Percentiles rank a stretch among this genome's conserved stretches.
Evolutionary conservation across 75 land plant species (phyloP).

Genomic region (Selaginella moellendorffii): DNA sequence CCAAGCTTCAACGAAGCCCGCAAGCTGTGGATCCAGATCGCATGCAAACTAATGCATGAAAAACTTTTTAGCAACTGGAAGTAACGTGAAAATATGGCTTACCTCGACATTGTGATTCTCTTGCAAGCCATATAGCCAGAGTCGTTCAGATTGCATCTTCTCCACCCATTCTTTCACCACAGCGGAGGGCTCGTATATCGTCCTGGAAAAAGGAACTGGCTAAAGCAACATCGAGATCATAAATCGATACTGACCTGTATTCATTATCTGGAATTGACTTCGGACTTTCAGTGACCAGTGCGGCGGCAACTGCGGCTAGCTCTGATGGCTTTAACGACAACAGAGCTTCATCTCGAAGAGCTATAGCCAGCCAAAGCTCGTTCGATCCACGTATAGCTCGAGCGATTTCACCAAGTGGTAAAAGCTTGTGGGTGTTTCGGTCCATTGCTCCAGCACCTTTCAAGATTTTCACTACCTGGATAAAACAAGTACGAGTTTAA

Average conservation of each 20-base stretch:
- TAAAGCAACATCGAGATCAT: not conserved
- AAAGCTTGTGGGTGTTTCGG: constrained; percentile 46
- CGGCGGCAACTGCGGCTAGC: constrained; percentile 84
- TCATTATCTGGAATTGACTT: too few relatives aligned
- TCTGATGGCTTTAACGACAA: constrained; percentile 57
- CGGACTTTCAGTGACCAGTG: constrained; percentile 85
- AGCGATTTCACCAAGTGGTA: constrained; percentile 81
- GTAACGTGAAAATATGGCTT: too few relatives aligned
- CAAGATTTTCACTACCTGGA: constrained; percentile 78
- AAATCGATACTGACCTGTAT: too few relatives aligned
- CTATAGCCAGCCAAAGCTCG: constrained; percentile 93
- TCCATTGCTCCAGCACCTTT: constrained; percentile 65
- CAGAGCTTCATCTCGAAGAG: constrained; percentile 43
- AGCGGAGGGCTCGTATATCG: constrained; percentile 59
- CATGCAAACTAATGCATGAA: constrained; percentile 42
- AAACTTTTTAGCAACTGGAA: too few relatives aligned
- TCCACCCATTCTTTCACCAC: constrained; percentile 38
- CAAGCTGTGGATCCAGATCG: constrained; percentile 66
- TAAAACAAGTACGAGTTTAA: too few relatives aligned
- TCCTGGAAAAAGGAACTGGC: constrained; percentile 22
- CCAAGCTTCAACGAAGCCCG: constrained; percentile 97
- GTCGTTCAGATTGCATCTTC: constrained; percentile 42
- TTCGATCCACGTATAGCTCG: constrained; percentile 78
- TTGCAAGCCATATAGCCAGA: constrained; percentile 45
- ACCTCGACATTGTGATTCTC: constrained; percentile 59